Evolutionary conservation across 306 rosid genomes (phyloP).

Genomic region (Cercis canadensis): DNA sequence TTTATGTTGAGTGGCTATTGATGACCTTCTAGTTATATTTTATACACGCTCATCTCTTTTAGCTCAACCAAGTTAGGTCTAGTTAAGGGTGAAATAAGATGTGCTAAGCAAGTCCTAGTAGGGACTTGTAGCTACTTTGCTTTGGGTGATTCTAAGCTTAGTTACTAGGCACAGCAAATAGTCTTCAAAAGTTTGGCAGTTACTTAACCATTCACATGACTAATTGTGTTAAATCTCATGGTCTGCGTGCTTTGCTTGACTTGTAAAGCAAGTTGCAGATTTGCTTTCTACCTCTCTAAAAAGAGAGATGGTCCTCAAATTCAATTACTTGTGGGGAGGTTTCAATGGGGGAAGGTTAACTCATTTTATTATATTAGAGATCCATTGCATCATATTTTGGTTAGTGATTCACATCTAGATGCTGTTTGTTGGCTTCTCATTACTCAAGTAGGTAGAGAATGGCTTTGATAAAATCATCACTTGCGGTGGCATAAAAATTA

Average conservation of each 20-base stretch:
- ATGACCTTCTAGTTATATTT: background rate
- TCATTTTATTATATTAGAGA: too few relatives aligned
- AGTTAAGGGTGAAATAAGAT: background rate
- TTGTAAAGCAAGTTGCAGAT: constrained; percentile 34
- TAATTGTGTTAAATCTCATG: constrained; percentile 35
- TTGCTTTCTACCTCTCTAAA: constrained; percentile 31
- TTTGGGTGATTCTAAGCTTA: constrained; percentile 17
- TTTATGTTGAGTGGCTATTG: background rate
- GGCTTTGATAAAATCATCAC: background rate
- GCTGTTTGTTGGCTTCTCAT: constrained; percentile 8
- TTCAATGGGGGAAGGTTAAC: constrained; percentile 21
- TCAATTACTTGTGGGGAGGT: constrained; percentile 39
- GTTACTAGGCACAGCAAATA: constrained; percentile 2
- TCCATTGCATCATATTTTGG: too few relatives aligned
- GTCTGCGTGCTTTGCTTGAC: constrained; percentile 38
- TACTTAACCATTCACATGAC: constrained; percentile 40
- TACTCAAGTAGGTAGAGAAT: background rate
- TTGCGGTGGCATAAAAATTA: background rate
- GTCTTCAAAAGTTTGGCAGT: constrained; percentile 42
- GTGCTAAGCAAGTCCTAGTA: background rate
- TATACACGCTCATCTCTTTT: constrained; percentile 5
- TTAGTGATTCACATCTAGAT: background rate
- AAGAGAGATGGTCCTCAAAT: constrained; percentile 35
- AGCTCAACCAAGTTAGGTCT: background rate
- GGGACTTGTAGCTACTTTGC: background rate